Percentiles rank a stretch among this genome's conserved stretches.
Evolutionary conservation across 2,329 filamentous ascomycete genomes (phyloP).

Genomic region (Xylaria sp.): DNA sequence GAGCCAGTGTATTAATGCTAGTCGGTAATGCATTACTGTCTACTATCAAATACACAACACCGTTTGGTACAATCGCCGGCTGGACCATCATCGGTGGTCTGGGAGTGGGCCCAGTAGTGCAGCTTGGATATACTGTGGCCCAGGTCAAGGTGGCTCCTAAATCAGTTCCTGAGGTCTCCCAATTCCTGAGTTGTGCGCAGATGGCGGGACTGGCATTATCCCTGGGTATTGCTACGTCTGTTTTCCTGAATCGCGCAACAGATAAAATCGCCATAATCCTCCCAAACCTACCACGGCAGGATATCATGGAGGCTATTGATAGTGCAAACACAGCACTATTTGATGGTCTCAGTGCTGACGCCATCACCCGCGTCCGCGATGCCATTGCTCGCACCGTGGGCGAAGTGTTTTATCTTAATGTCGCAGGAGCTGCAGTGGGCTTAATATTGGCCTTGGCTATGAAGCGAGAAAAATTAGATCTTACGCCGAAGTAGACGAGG

Average conservation of each 20-base stretch:
- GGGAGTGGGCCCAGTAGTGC: conserved; percentile 25
- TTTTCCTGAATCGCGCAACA: conserved; percentile 34
- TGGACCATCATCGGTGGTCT: conserved; percentile 31
- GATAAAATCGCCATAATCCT: conserved; percentile 27
- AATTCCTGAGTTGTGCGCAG: conserved; percentile 33
- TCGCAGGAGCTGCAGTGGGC: conserved; percentile 23
- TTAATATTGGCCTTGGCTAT: conserved; percentile 1
- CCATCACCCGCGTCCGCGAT: background rate
- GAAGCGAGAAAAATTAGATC: conserved; percentile 26
- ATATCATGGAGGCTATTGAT: conserved; percentile 24
- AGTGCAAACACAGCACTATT: conserved; percentile 13
- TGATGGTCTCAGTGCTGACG: background rate
- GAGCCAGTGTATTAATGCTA: conserved; percentile 24
- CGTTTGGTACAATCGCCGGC: conserved; percentile 16
- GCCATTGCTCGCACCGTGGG: conserved; percentile 18
- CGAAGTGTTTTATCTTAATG: conserved; percentile 31
- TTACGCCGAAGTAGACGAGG: background rate
- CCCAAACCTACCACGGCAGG: background rate
- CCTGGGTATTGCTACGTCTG: conserved; percentile 34
- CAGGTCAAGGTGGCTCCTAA: conserved; percentile 20
- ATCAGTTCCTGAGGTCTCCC: conserved; percentile 6
- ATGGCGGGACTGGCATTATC: conserved; percentile 34
- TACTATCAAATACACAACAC: conserved; percentile 25
- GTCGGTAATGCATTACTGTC: conserved; percentile 17
- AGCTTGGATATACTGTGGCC: conserved; percentile 31